Conservation (phyloP, 2,329 filamentous ascomycete genomes). For the Metarhizium brunneum region DNA sequence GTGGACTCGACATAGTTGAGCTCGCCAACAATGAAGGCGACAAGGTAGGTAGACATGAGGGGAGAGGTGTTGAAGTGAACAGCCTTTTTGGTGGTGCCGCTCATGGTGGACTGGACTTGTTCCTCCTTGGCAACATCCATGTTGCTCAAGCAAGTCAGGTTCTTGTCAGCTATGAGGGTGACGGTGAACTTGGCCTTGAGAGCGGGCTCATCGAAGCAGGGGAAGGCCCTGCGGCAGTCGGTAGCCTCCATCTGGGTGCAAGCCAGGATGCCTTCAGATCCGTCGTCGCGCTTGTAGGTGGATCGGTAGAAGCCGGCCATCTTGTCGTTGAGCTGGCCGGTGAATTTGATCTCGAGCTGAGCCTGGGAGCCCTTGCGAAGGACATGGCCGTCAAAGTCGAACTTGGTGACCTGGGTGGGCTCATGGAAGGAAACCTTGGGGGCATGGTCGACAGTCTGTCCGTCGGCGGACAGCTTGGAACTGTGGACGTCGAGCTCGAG, state of each 20-base stretch:
- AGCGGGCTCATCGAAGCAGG: constrained; percentile 92
- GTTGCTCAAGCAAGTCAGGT: constrained; percentile 87
- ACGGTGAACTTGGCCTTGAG: constrained; percentile 90
- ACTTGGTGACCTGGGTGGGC: constrained; percentile 69
- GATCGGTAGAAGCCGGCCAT: constrained; percentile 98
- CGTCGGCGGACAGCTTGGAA: constrained; percentile 34
- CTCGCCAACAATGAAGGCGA: constrained; percentile 90
- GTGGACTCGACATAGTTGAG: constrained; percentile 91
- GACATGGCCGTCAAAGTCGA: constrained; percentile 60
- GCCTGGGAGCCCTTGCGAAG: constrained; percentile 70
- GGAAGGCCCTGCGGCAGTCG: constrained; percentile 85
- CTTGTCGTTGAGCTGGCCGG: constrained; percentile 76
- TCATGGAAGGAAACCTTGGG: constrained; percentile 61
- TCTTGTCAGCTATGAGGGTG: constrained; percentile 82
- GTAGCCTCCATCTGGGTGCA: constrained; percentile 96
- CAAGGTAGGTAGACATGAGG: constrained; percentile 89
- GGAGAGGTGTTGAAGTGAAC: constrained; percentile 90
- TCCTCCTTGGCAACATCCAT: constrained; percentile 86
- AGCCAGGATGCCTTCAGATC: constrained; percentile 71
- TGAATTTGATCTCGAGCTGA: constrained; percentile 52
- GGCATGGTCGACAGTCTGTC: constrained; percentile 33
- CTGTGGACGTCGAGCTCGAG: constrained; percentile 78
- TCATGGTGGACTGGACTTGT: constrained; percentile 37
- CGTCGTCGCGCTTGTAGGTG: constrained; percentile 77
- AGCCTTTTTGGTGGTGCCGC: constrained; percentile 52